A percentile compares a stretch with the other conserved stretches of the same genome.
These are phyloP conservation scores for Juglanconis juglandina DNA, from an alignment of 2,329 filamentous ascomycete species.

Conservation along the genomic window DNA sequence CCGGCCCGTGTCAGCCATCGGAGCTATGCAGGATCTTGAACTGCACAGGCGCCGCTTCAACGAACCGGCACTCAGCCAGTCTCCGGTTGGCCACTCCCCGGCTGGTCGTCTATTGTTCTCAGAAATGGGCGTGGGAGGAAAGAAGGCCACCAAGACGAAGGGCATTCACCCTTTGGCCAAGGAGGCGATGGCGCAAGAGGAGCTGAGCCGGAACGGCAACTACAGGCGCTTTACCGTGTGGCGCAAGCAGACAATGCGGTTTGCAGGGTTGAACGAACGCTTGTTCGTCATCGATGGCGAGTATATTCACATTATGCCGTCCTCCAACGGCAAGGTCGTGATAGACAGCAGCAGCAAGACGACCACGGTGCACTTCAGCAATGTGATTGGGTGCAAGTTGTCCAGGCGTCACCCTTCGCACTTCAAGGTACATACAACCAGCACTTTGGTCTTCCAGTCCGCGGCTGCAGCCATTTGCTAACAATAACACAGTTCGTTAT, in stretches of 20 bases:
- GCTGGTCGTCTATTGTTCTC: constrained; percentile 14
- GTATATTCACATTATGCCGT: constrained; percentile 81
- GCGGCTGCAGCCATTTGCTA: background rate
- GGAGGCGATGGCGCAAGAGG: constrained; percentile 58
- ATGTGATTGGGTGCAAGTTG: constrained; percentile 78
- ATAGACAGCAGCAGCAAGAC: constrained; percentile 65
- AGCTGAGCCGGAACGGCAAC: constrained; percentile 51
- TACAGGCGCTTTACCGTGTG: constrained; percentile 78
- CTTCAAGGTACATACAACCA: constrained; percentile 58
- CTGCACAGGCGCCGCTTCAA: constrained; percentile 70
- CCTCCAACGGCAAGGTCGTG: constrained; percentile 61
- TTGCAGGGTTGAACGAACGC: constrained; percentile 71
- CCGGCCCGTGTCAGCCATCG: constrained; percentile 74
- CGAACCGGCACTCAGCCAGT: constrained; percentile 18
- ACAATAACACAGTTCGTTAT: constrained; percentile 58
- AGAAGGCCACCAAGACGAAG: constrained; percentile 53
- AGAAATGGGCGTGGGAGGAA: constrained; percentile 23
- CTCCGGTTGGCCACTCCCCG: constrained; percentile 16
- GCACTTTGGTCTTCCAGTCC: constrained; percentile 1
- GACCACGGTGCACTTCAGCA: constrained; percentile 78
- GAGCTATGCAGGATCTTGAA: constrained; percentile 71
- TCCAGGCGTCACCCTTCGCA: constrained; percentile 75
- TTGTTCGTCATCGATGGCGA: constrained; percentile 79
- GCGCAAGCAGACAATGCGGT: constrained; percentile 78
- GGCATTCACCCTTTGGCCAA: constrained; percentile 66